These are phyloP conservation scores for Pholiota conissans DNA, from an alignment of 768 basidiomycete species.

Conservation along the genomic window DNA sequence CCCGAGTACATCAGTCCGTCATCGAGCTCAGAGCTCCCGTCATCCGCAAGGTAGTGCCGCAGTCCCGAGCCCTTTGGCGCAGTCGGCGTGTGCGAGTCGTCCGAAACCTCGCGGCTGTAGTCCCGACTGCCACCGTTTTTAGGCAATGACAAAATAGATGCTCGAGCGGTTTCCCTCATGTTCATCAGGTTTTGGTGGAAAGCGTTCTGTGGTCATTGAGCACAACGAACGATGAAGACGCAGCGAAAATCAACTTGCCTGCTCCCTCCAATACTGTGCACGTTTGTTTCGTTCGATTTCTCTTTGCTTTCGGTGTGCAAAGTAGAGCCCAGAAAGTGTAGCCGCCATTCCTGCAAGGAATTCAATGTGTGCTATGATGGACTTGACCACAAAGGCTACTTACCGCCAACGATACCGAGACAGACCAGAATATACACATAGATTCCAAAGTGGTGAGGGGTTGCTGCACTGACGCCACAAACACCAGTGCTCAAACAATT, in stretches of 20 bases:
- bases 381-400: conserved; percentile 22
- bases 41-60: conserved; percentile 51
- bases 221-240: background rate
- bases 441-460: conserved; percentile 58
- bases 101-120: conserved; percentile 45
- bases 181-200: conserved; percentile 80
- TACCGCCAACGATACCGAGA: conserved; percentile 72
- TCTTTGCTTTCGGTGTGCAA: conserved; percentile 70
- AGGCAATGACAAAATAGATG: conserved; percentile 61
- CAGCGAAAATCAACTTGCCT: conserved; percentile 40
- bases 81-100: conserved; percentile 55
- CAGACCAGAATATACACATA: conserved; percentile 77
- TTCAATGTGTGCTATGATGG: background rate
- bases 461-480: conserved; percentile 64
- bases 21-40: conserved; percentile 49
- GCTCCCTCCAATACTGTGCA: conserved; percentile 88
- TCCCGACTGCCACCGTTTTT: conserved; percentile 42
- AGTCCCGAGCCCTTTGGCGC: conserved; percentile 56
- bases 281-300: conserved; percentile 80
- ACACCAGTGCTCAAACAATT: conserved; percentile 64
- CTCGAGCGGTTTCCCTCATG: conserved; percentile 74
- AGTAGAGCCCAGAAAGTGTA: conserved; percentile 66
- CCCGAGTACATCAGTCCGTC: conserved; percentile 43
- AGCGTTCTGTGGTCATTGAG: conserved; percentile 48
- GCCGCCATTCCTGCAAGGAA: conserved; percentile 66